Evolutionary conservation across 331 rosid genomes (phyloP), one percentile per base, ranked within the genome.

Genomic region (Rosa hybrid): DNA sequence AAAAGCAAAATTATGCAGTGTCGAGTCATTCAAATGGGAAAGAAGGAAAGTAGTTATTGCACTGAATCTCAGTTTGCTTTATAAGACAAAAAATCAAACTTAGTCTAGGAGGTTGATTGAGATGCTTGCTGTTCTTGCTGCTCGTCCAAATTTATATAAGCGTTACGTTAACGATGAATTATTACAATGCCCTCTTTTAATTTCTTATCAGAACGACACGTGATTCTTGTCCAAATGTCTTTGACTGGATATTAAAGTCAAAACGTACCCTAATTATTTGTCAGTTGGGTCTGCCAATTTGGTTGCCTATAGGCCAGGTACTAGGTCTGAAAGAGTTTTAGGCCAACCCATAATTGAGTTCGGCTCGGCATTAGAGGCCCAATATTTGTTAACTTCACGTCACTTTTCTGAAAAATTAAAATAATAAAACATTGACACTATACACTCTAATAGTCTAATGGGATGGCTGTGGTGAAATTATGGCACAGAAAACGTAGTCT

Each of bases 51-150:
- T 3, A 17, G 23, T 4, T 6, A 23, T 65, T 77, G 50, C 74
- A 65, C 64, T 77, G 73, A 77, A 77, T 77, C 73, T 46, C 72
- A 46, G 62, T 65, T 46, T 76, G 72, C 72, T 77, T 77, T 77
- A 30, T 11, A 49, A 48, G 73, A 76, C 80, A 16, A 60, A 25
- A 60, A 76, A 64, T 64, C 72, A 63, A 63, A 27, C 60, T 3
- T 76, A 16, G 71, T 1, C n/a, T 34, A 13, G 17, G 18, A 27
- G 9, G 8, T 38, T 17, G 68, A 20, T 12, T 20, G 39, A 46
- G 16, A 63, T 64, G 64, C 80, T 64, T 6, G 72, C 62, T 21
- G 5, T 46, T 44, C 39, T 8, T n/a, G 71, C 45, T 16, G 45
- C 9, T 54, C 62, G 2, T 54, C 62, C 34, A 21, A 21, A 21